Percentiles rank a stretch among this genome's conserved stretches.
These are phyloP conservation scores for Trametes cingulata DNA, from an alignment of 768 basidiomycete species.

Conservation along the genomic window DNA sequence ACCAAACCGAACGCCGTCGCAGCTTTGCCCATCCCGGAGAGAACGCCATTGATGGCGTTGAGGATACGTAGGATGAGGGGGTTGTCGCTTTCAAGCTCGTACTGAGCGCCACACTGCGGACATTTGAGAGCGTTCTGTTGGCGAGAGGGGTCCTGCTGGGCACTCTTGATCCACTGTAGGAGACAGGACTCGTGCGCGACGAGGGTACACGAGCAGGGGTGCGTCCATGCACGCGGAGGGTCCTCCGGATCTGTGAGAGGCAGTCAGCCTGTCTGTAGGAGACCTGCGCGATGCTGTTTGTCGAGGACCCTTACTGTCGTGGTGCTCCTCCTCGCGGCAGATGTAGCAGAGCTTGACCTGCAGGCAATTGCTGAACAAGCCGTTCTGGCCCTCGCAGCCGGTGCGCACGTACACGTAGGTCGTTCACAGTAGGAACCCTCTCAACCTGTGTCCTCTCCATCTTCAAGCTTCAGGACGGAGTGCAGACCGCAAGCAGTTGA, in stretches of 20 bases:
- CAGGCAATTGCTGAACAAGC: neutral
- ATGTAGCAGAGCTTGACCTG: conserved; percentile 80
- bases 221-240: conserved; percentile 65
- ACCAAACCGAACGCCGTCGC: conserved; percentile 53
- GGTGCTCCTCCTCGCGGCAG: conserved; percentile 70
- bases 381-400: neutral
- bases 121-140: conserved; percentile 72
- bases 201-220: conserved; percentile 80
- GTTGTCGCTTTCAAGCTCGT: conserved; percentile 67
- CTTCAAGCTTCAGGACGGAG: too few species aligned
- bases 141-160: conserved; percentile 56
- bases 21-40: conserved; percentile 53
- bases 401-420: conserved; percentile 30
- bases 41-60: conserved; percentile 47
- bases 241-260: conserved; percentile 41
- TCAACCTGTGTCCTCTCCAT: conserved; percentile 2
- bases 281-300: neutral
- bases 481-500: too few species aligned
- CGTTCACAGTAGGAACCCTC: conserved; percentile 34
- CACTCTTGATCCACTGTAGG: conserved; percentile 75
- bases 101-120: conserved; percentile 70
- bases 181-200: conserved; percentile 81
- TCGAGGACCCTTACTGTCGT: conserved; percentile 40
- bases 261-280: neutral
- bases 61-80: conserved; percentile 53